Evolutionary conservation across 208 protist species (phyloP).

Genomic region (Vickermania spadyakhi): DNA sequence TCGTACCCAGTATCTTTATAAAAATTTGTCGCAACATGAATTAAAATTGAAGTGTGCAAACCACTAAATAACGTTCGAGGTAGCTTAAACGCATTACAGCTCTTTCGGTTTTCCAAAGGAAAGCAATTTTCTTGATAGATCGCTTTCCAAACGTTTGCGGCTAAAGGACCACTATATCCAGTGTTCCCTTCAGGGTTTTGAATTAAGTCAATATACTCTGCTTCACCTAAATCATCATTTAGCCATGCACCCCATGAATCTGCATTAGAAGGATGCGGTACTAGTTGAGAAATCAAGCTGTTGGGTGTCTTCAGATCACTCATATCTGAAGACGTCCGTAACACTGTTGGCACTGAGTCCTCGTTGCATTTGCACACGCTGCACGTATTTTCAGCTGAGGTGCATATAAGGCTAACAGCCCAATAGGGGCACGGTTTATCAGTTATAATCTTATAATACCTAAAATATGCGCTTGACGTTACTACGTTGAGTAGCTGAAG

Average conservation of each 20-base stretch:
- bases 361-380: slow-evolving; percentile 76
- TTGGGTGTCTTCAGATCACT: slow-evolving; percentile 40
- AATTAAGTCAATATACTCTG: slow-evolving; percentile 74
- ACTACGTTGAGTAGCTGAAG: slow-evolving; percentile 60
- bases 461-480: slow-evolving; percentile 67
- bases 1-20: slow-evolving; percentile 51
- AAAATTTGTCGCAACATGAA: slow-evolving; percentile 80
- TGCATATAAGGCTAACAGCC: slow-evolving; percentile 76
- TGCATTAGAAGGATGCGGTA: slow-evolving; percentile 22
- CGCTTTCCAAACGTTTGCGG: slow-evolving; percentile 62
- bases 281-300: slow-evolving; percentile 15
- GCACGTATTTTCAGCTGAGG: slow-evolving; percentile 59
- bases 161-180: slow-evolving; percentile 71
- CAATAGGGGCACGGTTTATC: slow-evolving; percentile 81
- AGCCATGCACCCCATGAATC: slow-evolving; percentile 48
- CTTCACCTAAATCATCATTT: slow-evolving; percentile 16
- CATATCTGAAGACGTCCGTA: slow-evolving; percentile 65
- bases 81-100: slow-evolving; percentile 51
- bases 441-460: slow-evolving; percentile 84
- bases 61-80: slow-evolving; percentile 74
- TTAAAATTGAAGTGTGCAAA: slow-evolving; percentile 80
- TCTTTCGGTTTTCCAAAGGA: slow-evolving; percentile 6
- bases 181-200: slow-evolving; percentile 83
- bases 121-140: slow-evolving; percentile 86
- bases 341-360: slow-evolving; percentile 46